phyloP scores from a whole-genome alignment of 768 basidiomycete genomes.

The Rhodotorula kratochvilovae region DNA sequence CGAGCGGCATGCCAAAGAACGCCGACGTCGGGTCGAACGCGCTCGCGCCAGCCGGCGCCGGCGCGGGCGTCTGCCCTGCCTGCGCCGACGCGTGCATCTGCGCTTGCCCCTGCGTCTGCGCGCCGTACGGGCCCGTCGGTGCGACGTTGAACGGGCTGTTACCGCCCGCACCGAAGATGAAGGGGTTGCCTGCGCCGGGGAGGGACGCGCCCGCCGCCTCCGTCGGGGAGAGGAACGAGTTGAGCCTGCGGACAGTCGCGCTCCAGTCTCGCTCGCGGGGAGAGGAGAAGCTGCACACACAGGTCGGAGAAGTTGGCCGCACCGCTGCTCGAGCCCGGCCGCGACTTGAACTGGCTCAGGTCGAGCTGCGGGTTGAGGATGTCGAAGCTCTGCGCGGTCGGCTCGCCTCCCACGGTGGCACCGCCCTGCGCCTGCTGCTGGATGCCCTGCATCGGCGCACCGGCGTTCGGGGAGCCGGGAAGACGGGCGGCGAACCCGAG shows the following conservation, averaged over 20 bases:
- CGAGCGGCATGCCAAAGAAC: constrained; percentile 35
- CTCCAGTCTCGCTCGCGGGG: too few species aligned
- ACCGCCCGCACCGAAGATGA: neutral
- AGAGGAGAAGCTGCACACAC: neutral
- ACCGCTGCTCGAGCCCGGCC: constrained; percentile 19
- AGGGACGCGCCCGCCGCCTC: constrained; percentile 2
- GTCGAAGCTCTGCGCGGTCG: constrained; percentile 26
- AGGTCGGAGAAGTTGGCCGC: constrained; percentile 28
- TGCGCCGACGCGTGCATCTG: neutral
- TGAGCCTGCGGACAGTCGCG: constrained; percentile 13
- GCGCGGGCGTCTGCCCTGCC: neutral
- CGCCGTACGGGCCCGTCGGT: too few species aligned
- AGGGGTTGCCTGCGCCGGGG: neutral
- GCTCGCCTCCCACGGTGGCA: neutral
- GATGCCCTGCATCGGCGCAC: neutral
- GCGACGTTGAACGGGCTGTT: neutral
- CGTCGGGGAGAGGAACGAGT: constrained; percentile 34
- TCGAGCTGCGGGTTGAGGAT: constrained; percentile 26
- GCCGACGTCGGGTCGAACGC: constrained; percentile 24
- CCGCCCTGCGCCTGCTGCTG: neutral
- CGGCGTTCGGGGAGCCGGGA: neutral
- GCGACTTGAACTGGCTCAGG: constrained; percentile 24
- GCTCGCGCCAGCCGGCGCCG: neutral
- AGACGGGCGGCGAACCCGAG: neutral
- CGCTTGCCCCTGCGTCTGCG: too few species aligned